Evolutionary conservation across 495 filamentous ascomycete species (phyloP), one percentile per base, ranked within the genome.

Genomic region (Hyaloscypha bicolor): DNA sequence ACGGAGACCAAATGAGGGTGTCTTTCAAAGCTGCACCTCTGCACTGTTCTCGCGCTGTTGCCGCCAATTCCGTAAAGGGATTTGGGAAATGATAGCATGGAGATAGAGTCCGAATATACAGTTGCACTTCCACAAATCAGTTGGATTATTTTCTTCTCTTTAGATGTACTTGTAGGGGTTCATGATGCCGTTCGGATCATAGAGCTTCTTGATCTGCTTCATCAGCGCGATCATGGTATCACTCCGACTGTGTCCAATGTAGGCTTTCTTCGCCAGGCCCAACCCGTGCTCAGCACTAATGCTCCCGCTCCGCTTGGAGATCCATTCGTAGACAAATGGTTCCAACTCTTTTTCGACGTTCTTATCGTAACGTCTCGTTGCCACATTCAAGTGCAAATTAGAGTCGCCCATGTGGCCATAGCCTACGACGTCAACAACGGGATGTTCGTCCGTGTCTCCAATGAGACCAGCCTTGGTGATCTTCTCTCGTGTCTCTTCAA

Each of bases 381-480:
- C 80, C 21, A 99, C 83, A 77, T 99, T 99, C 64, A 99, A 80
- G 78, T 99, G 95, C 69, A 99, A 76, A 76, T 99, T 99, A 4
- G 90, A 87, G 76, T 99, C 95, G 35, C 95, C 95, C 92, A 99
- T 97, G 77, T 99, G 95, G 12, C 95, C 95, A 73, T 96, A 99
- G 4, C 95, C 95, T n/a, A 96, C 88, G 22, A 96, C 94, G 53
- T 88, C 91, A 1, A 95, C 87, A 5, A 96, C 93, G 4, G 94
- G 92, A 75, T 88, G 81, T 55, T 89, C 87, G 55, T 93, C 91
- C 48, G 85, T 85, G 30, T 92, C 90, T 37, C 92, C 90, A 19
- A 96, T 83, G 6, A 98, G 83, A 1, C 93, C 94, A 22, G 87
- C 86, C 32, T 86, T 81, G 3, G 83, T 85, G 32, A 98, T 81